Conservation (phyloP, 495 filamentous ascomycete species). For the Aspergillus conjunctus region DNA sequence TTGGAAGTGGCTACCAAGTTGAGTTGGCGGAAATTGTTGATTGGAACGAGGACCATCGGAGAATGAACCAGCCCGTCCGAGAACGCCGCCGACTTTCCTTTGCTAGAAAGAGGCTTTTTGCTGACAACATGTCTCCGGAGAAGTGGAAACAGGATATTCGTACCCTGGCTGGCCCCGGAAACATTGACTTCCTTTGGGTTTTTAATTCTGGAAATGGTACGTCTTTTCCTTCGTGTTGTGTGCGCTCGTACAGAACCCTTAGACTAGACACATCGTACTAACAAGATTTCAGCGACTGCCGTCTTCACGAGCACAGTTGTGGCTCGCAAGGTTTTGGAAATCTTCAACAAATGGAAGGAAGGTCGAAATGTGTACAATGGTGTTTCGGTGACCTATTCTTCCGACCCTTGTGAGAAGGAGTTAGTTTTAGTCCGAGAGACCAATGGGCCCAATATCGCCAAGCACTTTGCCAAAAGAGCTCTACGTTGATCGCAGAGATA, state of each 20-base stretch:
- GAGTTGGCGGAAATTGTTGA: conserved; percentile 31
- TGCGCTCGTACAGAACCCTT: neutral
- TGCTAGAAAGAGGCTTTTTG: conserved; percentile 37
- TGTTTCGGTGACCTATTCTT: conserved; percentile 37
- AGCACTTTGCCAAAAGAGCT: conserved; percentile 22
- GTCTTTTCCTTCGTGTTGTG: neutral
- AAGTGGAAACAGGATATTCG: conserved; percentile 38
- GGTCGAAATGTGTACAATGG: conserved; percentile 31
- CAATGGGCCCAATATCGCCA: conserved; percentile 22
- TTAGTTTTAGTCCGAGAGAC: conserved; percentile 28
- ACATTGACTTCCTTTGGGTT: conserved; percentile 38
- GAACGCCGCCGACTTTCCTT: conserved; percentile 43
- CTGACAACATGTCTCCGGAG: conserved; percentile 28
- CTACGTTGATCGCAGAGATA: conserved; percentile 17
- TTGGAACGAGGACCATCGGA: conserved; percentile 36
- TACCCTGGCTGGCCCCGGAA: conserved; percentile 31
- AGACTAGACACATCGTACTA: neutral
- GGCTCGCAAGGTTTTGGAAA: conserved; percentile 36
- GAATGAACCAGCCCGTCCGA: conserved; percentile 38
- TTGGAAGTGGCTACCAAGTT: conserved; percentile 33
- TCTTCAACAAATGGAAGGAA: conserved; percentile 31
- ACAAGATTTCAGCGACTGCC: conserved; percentile 31
- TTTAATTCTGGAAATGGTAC: conserved; percentile 44
- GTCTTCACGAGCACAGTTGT: conserved; percentile 38
- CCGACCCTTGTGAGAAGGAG: conserved; percentile 42